A percentile compares a stretch with the other conserved stretches of the same genome.
phyloP scores from a whole-genome alignment of 306 rosid species.

The Alnus glutinosa region DNA sequence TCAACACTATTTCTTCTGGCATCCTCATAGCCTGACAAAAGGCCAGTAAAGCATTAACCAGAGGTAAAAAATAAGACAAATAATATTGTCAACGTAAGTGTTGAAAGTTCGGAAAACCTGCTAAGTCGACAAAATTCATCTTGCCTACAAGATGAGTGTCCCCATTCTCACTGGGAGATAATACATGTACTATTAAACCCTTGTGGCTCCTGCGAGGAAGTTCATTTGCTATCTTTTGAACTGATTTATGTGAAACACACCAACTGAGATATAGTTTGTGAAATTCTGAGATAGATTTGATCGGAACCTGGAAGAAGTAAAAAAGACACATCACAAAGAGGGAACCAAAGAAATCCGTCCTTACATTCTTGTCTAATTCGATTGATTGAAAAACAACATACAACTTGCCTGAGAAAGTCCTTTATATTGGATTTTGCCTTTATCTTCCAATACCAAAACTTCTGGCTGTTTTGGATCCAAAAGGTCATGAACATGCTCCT shows the following conservation, averaged over 20 bases:
- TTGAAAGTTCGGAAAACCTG: slow-evolving; percentile 47
- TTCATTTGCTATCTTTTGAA: slow-evolving; percentile 48
- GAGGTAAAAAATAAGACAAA: slow-evolving; percentile 14
- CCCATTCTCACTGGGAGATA: slow-evolving; percentile 31
- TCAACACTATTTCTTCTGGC: slow-evolving; percentile 60
- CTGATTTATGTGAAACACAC: slow-evolving; percentile 47
- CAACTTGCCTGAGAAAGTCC: slow-evolving; percentile 71
- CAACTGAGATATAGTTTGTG: slow-evolving; percentile 46
- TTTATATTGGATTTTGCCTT: slow-evolving; percentile 71
- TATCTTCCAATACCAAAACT: slow-evolving; percentile 65
- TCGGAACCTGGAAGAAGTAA: slow-evolving; percentile 48
- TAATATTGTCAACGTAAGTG: neutral
- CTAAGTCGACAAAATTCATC: slow-evolving; percentile 83
- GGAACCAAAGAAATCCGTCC: neutral
- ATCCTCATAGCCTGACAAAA: slow-evolving; percentile 72
- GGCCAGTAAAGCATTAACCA: slow-evolving; percentile 13
- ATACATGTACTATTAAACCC: slow-evolving; percentile 68
- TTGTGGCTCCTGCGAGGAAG: slow-evolving; percentile 53
- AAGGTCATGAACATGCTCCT: slow-evolving; percentile 72
- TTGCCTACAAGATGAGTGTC: slow-evolving; percentile 45
- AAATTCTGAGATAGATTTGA: slow-evolving; percentile 66
- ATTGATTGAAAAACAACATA: slow-evolving; percentile 8
- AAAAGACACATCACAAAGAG: slow-evolving; percentile 6
- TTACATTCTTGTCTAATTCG: neutral
- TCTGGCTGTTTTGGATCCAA: slow-evolving; percentile 56